These are phyloP conservation scores for Huntiella bhutanensis DNA, from an alignment of 2,329 filamentous ascomycete genomes.

Conservation along the genomic window DNA sequence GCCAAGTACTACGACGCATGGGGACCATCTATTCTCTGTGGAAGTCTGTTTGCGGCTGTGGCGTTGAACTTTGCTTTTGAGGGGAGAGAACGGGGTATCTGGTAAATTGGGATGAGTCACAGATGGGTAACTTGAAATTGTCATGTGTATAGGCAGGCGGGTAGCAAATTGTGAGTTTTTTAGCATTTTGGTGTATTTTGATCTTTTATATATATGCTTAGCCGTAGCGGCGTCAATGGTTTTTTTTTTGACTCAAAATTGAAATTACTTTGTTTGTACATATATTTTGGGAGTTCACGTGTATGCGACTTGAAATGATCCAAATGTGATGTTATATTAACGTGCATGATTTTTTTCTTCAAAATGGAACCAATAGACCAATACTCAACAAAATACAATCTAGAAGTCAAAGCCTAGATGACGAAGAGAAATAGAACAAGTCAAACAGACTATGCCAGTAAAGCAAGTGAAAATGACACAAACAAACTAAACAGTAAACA, in stretches of 20 bases:
- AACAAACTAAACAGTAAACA: neutral
- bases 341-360: neutral
- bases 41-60: conserved; percentile 54
- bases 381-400: conserved; percentile 1
- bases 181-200: neutral
- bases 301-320: no score
- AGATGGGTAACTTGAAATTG: neutral
- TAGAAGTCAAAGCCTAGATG: conserved; percentile 6
- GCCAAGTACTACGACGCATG: conserved; percentile 81
- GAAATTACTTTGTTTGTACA: neutral
- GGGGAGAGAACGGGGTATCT: conserved; percentile 39
- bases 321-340: no score
- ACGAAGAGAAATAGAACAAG: neutral
- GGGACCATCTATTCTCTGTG: conserved; percentile 63
- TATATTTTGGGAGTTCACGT: neutral
- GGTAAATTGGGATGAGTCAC: conserved; percentile 20
- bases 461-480: neutral
- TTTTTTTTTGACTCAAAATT: neutral
- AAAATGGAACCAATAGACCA: neutral
- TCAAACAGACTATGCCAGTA: neutral
- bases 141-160: neutral
- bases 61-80: conserved; percentile 64
- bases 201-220: conserved; percentile 2
- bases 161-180: neutral
- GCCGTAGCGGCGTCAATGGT: neutral